Evolutionary conservation across 2,329 filamentous ascomycete species (phyloP).

Genomic region (Beauveria brongniartii): DNA sequence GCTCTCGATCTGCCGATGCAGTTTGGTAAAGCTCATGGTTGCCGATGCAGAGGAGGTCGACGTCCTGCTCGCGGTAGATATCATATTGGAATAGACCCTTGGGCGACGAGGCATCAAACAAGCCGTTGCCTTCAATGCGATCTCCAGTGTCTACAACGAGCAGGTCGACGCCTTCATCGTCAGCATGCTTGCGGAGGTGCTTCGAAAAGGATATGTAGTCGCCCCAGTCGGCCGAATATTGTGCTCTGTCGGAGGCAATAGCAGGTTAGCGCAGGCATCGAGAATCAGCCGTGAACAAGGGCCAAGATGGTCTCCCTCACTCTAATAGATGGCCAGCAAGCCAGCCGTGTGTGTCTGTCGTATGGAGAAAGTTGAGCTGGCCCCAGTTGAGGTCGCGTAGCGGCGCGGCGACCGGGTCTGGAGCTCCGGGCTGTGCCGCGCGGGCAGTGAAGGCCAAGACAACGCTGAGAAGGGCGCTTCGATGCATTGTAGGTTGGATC

Average conservation of each 20-base stretch:
- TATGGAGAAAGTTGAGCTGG: slow-evolving; percentile 96
- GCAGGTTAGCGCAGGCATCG: not conserved
- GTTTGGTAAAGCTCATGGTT: slow-evolving; percentile 93
- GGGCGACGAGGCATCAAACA: slow-evolving; percentile 83
- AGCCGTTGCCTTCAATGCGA: slow-evolving; percentile 84
- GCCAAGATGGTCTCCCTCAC: slow-evolving; percentile 33
- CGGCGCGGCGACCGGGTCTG: slow-evolving; percentile 68
- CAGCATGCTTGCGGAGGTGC: slow-evolving; percentile 71
- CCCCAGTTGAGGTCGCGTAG: slow-evolving; percentile 82
- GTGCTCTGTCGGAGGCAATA: slow-evolving; percentile 45
- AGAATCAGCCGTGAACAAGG: slow-evolving; percentile 1
- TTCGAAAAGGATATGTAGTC: slow-evolving; percentile 92
- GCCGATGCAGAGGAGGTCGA: slow-evolving; percentile 79
- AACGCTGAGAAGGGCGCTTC: slow-evolving; percentile 13
- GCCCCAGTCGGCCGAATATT: slow-evolving; percentile 94
- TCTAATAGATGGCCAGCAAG: slow-evolving; percentile 88
- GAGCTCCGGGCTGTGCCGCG: slow-evolving; percentile 69
- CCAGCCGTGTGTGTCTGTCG: slow-evolving; percentile 95
- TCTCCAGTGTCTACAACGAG: slow-evolving; percentile 95
- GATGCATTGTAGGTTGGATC: not conserved
- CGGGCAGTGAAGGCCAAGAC: slow-evolving; percentile 30
- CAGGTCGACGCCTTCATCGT: slow-evolving; percentile 71
- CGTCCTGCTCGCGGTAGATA: slow-evolving; percentile 72
- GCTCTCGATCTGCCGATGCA: slow-evolving; percentile 71
- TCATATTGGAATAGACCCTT: slow-evolving; percentile 86